Evolutionary conservation across 2,329 filamentous ascomycete species (phyloP), one percentile per base, ranked within the genome.

Genomic region (Cladosporium sp.): DNA sequence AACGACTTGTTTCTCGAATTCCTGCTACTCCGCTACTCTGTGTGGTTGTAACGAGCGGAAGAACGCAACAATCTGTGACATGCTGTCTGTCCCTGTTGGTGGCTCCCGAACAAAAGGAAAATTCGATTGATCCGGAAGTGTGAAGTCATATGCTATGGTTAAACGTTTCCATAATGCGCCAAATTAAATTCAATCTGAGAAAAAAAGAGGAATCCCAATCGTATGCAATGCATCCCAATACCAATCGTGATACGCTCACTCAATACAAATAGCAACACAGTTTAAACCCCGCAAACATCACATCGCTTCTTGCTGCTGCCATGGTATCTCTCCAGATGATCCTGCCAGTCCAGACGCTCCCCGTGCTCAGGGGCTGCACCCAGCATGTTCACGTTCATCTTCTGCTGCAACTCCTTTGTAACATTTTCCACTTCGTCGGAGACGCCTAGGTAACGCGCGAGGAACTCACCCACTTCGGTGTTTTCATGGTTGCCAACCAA

Each of bases 401-500:
- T 88, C 68, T 88, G 80, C 71, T 83, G 85, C 53, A 99, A 80
- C 77, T 95, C 89, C 73, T 87, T 81, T 0, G 93, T 97, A 64
- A 98, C 87, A 35, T 83, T 82, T 1, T 91, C 86, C 1, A 97
- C 86, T 74, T 97, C 89, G 1, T 96, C 86, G 73, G 97, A 89
- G 1, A 98, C 86, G 58, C 86, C 86, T 0, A 99, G 85, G 74
- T 95, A 99, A 10, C 88, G 81, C 8, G 87, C 82, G 66, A 99
- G 79, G 77, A 97, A 99, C 53, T 85, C 82, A 37, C 95, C 95
- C 0, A 99, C 85, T 29, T 98, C 93, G 0, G 89, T 98, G 76
- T 99, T 99, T 82, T 99, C 95, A 64, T 96, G 89, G 77, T 98
- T 98, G 8, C 94, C 94, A 3, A 86, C 81, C 7, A 97, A 83